Base-by-base conservation (phyloP, 495 filamentous ascomycete species). In the Collariella sp. region DNA sequence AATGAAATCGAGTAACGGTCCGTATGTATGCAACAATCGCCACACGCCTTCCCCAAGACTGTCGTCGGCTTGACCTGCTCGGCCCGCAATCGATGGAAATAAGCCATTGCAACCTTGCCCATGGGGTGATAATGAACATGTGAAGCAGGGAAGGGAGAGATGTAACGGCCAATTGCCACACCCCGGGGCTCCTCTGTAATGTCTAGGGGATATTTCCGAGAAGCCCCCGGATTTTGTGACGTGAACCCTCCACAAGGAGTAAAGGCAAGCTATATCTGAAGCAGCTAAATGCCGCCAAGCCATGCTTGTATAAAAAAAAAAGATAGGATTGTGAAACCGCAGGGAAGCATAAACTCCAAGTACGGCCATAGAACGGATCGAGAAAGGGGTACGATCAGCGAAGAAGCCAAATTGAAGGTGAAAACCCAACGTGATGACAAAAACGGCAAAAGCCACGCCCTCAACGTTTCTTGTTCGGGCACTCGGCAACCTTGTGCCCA, bases 401-500 rank as follows among this genome's bases (percentile, higher is more conserved):
- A 22, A 9, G 22, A 35, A 11, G 19, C 23, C 29, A 33, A 16
- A 13, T 13, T 35, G 29, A 24, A 36, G 26, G n/a, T 34, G n/a
- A n/a, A n/a, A n/a, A n/a, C n/a, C n/a, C 26, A 31, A 31, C 5
- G 9, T 13, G 44, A 23, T 18, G 45, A 55, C 19, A 26, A 55
- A 13, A 46, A 26, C 24, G 29, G 54, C 42, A 51, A 6, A 4
- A 23, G 6, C 11, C 18, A 6, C 15, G 45, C 13, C 43, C 46
- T 58, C 53, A 57, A 36, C 62, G 64, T 26, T 44, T 61, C 59
- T 58, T 65, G 24, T 54, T 60, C 11, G 64, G 60, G 53, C 67
- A 69, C n/a, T 66, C 56, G 54, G 56, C 54, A 52, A 56, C 51
- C 45, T 59, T 62, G 50, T 67, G 63, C 4, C 63, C 61, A 2